Evolutionary conservation across 305 asterid species (phyloP), one percentile per base, ranked within the genome.

Genomic region (Ilex paraguariensis): DNA sequence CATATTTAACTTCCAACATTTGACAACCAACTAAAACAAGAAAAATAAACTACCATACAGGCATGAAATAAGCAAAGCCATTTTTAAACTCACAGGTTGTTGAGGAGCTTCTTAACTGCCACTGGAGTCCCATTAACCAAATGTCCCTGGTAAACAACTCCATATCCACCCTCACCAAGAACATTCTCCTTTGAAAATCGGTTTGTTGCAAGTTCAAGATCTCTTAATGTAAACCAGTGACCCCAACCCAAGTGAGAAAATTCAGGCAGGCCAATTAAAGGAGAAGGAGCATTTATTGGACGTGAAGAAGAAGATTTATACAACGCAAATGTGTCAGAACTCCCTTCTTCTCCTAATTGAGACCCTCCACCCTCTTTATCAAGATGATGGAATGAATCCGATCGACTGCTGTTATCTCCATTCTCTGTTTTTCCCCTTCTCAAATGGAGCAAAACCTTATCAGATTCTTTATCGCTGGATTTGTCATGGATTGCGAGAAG

Each of bases 171-270:
- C 77, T 91, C 98, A 59, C 98, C 98, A 48, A 88, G 67, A 62
- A 91, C 70, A 72, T 88, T 85, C 68, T 87, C 97, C 82, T 88
- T 89, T 1, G 95, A 84, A 74, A 91, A 91, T 61, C 93, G 74
- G 52, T 81, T 78, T 7, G 98, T 91, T 6, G 98, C 98, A 40
- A 77, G 73, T 60, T 91, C 95, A 45, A 91, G 92, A 73, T 88
- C 97, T 67, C 98, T 67, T 56, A 91, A 59, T n/a, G 98, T 91
- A 74, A 91, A 91, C 97, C 98, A 91, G 66, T 91, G 98, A 21
- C 98, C 98, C 98, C 98, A 91, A 15, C 98, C 98, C 74, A 91
- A 68, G 64, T 91, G 94, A 21, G 98, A 91, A 74, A 91, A 85
- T 59, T 91, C 98, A 5, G 98, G 98, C 60, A 91, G 72, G 17